Conservation (phyloP, 108 stramenopile genomes). For the Conticribra guillardii region DNA sequence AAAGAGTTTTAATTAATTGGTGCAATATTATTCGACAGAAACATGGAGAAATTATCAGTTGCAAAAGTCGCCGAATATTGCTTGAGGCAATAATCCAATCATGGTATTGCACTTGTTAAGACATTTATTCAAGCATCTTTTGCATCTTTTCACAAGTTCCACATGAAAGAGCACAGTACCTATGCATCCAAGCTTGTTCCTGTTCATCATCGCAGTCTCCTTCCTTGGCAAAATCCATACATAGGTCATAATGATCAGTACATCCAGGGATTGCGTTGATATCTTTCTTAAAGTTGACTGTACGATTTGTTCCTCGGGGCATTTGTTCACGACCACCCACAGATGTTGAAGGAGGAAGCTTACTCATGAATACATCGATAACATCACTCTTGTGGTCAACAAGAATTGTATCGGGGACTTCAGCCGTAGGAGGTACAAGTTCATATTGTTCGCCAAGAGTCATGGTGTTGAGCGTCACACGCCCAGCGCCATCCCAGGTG, state of each 20-base stretch:
- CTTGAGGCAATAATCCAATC: too few relatives aligned
- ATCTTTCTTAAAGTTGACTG: slow-evolving; percentile 53
- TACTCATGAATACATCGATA: slow-evolving; percentile 35
- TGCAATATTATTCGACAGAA: too few relatives aligned
- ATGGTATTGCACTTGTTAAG: too few relatives aligned
- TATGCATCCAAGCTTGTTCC: slow-evolving; percentile 46
- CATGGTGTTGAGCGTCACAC: slow-evolving; percentile 34
- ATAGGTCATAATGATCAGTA: slow-evolving; percentile 41
- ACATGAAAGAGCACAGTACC: slow-evolving; percentile 42
- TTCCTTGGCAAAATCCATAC: slow-evolving; percentile 50
- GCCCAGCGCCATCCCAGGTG: slow-evolving; percentile 42
- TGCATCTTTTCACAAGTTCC: slow-evolving; percentile 39
- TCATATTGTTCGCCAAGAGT: slow-evolving; percentile 38
- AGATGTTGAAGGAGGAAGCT: slow-evolving; percentile 26
- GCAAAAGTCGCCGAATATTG: too few relatives aligned
- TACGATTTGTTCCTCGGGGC: slow-evolving; percentile 46
- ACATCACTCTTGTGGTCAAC: slow-evolving; percentile 27
- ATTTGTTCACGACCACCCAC: slow-evolving; percentile 43
- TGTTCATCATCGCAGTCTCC: slow-evolving; percentile 50
- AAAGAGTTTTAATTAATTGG: too few relatives aligned
- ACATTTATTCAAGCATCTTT: neutral
- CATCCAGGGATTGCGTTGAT: slow-evolving; percentile 44
- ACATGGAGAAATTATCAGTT: too few relatives aligned
- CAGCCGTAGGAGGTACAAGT: slow-evolving; percentile 30
- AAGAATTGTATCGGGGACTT: slow-evolving; percentile 37